Base-by-base conservation (phyloP, 2,329 filamentous ascomycete genomes). In the Hypoxylon sp. region DNA sequence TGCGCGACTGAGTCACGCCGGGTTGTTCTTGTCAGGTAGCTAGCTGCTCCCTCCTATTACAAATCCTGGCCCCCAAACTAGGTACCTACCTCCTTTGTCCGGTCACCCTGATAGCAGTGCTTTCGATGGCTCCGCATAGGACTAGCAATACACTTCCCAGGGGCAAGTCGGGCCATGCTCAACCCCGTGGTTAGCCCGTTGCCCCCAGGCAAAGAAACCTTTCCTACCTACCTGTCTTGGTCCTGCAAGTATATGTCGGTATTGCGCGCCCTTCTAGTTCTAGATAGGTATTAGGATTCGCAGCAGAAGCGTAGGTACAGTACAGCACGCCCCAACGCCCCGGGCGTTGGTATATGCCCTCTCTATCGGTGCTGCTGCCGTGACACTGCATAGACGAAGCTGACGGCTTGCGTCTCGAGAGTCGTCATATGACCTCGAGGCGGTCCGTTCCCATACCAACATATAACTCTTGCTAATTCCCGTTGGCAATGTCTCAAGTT, bases 391-490 rank as follows among this genome's bases (percentile, higher is more conserved):
- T 61, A 42, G 52, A 49, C 30, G 46, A n/a, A 53, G 51, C 51
- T 53, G 45, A 53, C 42, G 55, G 18, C 54, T 48, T 64, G 64
- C 64, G 52, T 60, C 54, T 57, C 8, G 46, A 45, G 33, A 49
- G 38, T 24, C 33, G 55, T 67, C 64, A 67, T 64, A 60, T 67
- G 64, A 67, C 52, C 51, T 20, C 36, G 16, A 24, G n/a, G 40
- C n/a, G n/a, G n/a, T 28, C 38, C 33, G 2, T 33, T 14, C 55
- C 42, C 14, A 24, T 16, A 50, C 20, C 24, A 42, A 28, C 53
- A 26, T 56, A 26, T 24, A 26, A 48, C 30, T 36, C 24, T n/a
- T 48, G 22, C 9, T 54, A 30, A 14, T 38, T 38, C 42, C 49
- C 33, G 26, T 33, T 55, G 51, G 18, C 14, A 28, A 9, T 32